Evolutionary conservation across 257 asterid species (phyloP), one percentile per base, ranked within the genome.

Genomic region (Nicotiana attenuata): DNA sequence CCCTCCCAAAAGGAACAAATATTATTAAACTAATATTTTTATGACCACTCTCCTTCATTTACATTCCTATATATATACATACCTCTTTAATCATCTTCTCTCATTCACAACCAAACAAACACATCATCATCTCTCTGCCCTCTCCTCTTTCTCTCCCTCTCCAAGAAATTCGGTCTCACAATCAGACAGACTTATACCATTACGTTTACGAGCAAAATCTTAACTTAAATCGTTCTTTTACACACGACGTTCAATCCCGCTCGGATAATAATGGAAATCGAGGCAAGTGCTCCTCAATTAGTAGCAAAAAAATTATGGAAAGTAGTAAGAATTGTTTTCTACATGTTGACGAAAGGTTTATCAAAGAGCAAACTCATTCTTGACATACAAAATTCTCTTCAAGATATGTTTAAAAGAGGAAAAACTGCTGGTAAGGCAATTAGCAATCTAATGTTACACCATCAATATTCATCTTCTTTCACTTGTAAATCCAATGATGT

Each of bases 341-440:
- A 81, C 86, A 82, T 87, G 90, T 11, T 89, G 85, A 89, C 80
- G 13, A 89, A 87, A 64, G 87, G 91, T 41, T 61, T 88, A n/a
- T 26, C 86, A 17, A 85, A 83, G 73, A 82, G 86, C 71, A 88
- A 88, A 29, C 35, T 85, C 13, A 47, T 85, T 31, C 61, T 61
- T 15, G 89, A 86, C 41, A 80, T 86, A 11, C 82, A 85, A 33
- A 20, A 55, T 11, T 83, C 87, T 10, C 79, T 86, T n/a, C 83
- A 85, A 63, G 41, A 64, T 60, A 73, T 85, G 76, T 52, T 85
- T 9, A 84, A 84, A 31, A 66, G 87, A 19, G 84, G 90, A 10
- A 89, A 87, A 83, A 77, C 83, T 2, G 84, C 78, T 9, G 85
- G 89, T 38, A 88, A 88, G 47, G 91, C 90, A n/a, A 82, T 89